These are phyloP conservation scores for Cercospora sp. DNA, from an alignment of 2,329 filamentous ascomycete genomes.

Conservation along the genomic window DNA sequence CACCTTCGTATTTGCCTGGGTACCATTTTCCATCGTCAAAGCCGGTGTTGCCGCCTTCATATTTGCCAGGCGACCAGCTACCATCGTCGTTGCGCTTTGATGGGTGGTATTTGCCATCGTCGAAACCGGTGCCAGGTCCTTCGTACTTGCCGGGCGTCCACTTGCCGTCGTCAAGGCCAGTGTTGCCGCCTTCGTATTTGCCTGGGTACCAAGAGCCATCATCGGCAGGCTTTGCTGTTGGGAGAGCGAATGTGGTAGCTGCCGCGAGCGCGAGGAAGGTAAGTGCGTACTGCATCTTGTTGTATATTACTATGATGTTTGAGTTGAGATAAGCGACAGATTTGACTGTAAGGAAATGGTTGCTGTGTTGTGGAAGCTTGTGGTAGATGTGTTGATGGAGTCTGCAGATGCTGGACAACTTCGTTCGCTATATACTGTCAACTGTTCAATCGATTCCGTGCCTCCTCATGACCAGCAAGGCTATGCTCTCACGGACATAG, in stretches of 20 bases:
- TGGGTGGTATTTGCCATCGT: background rate
- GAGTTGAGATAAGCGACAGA: background rate
- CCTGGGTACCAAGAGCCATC: constrained; percentile 2
- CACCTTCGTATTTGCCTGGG: background rate
- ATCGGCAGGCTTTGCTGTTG: background rate
- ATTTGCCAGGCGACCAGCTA: background rate
- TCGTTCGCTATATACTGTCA: constrained; percentile 1
- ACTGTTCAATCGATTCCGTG: background rate
- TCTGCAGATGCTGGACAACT: background rate
- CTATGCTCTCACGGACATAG: background rate
- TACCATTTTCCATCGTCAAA: background rate
- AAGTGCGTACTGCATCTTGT: constrained; percentile 3
- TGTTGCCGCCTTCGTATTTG: constrained; percentile 4
- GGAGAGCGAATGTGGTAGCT: constrained; percentile 1
- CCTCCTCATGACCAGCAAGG: background rate
- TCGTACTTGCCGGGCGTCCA: background rate
- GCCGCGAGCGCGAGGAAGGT: constrained; percentile 4
- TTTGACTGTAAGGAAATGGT: background rate
- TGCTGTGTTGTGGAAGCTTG: background rate
- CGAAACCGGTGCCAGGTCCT: background rate
- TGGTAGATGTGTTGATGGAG: constrained; percentile 2
- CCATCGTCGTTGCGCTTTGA: background rate
- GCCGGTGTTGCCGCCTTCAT: background rate
- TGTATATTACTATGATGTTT: background rate
- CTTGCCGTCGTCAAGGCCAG: constrained; percentile 5